Base-by-base conservation (phyloP, 768 basidiomycete genomes). In the Gymnopilus junonius region DNA sequence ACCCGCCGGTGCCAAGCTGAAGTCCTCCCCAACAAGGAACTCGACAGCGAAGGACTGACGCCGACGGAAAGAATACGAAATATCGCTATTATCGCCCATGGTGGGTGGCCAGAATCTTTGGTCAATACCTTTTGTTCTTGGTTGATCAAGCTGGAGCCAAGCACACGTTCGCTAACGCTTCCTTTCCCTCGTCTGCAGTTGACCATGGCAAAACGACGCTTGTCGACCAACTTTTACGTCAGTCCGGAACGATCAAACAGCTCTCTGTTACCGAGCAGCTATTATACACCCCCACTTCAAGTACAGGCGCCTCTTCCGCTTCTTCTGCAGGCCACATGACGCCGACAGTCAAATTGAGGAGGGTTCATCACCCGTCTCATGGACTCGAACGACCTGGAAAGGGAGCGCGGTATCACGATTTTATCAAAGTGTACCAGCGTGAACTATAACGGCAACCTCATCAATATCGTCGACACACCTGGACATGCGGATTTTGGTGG, bases 401-500 rank as follows among this genome's bases (percentile, higher is more conserved):
- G 82, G 31, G 85, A 87, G 63, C 82, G 86, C 2, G 85, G 86
- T 8, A 87, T 87, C 57, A 87, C 86, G 15, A 87, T 87, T 61
- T 79, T 86, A 48, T 85, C 84, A 0, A 86, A 86, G 63, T 85
- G 84, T 72, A 85, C 85, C 2, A 83, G 81, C 51, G 79, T 85
- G 20, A 76, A 75, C 45, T 86, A 83, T 69, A 77, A 81, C 40
- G 76, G 79, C 2, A 81, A 80, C 66, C 74, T 82, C 3, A 84
- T 86, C 64, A 87, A 86, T 57, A 83, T 87, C 63, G 82, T 87
- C 62, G 86, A 87, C 67, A 87, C 86, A 0, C 86, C 85, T 0
- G 85, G 86, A 55, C 86, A 87, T 71, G 85, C 85, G 7, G 86
- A 87, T 67, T 86, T 87, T 73, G 85, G 85, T 34, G 85, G 85